These are phyloP conservation scores for Penicillium arizonense DNA, from an alignment of 495 filamentous ascomycete species.

Conservation along the genomic window DNA sequence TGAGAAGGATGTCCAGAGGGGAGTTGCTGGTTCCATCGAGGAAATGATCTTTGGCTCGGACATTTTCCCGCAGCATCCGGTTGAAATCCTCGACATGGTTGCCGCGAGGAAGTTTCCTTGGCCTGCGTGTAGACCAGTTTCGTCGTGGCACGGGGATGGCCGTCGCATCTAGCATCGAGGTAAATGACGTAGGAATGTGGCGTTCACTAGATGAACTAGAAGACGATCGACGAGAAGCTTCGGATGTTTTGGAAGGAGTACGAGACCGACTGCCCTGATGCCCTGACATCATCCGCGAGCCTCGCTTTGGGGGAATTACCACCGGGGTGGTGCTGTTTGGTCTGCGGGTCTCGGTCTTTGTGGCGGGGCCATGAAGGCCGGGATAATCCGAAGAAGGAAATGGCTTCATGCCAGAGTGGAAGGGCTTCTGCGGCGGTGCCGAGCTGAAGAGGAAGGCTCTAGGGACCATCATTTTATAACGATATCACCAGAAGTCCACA, in stretches of 20 bases:
- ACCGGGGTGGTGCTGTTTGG: constrained; percentile 36
- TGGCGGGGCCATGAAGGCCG: constrained; percentile 12
- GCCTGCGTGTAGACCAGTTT: constrained; percentile 28
- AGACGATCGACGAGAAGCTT: constrained; percentile 29
- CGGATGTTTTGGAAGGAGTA: constrained; percentile 20
- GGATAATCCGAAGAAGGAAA: constrained; percentile 9
- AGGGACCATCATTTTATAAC: constrained; percentile 46
- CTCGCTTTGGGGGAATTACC: constrained; percentile 43
- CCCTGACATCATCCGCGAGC: constrained; percentile 20
- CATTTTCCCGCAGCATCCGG: constrained; percentile 40
- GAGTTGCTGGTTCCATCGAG: constrained; percentile 32
- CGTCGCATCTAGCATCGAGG: constrained; percentile 45
- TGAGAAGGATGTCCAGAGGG: constrained; percentile 44
- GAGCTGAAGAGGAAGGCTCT: constrained; percentile 43
- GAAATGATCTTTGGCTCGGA: constrained; percentile 29
- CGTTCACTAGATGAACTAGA: constrained; percentile 33
- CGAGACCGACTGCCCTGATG: constrained; percentile 21
- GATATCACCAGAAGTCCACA: constrained; percentile 13
- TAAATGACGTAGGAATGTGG: constrained; percentile 33
- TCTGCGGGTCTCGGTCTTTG: constrained; percentile 3
- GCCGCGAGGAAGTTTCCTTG: constrained; percentile 37
- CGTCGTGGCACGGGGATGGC: constrained; percentile 42
- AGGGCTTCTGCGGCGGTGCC: constrained; percentile 21
- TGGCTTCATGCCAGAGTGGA: constrained; percentile 15
- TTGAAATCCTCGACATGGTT: constrained; percentile 48